These are phyloP conservation scores for Berberis vulgaris DNA, from an alignment of 164 flowering plant species.

Conservation along the genomic window DNA sequence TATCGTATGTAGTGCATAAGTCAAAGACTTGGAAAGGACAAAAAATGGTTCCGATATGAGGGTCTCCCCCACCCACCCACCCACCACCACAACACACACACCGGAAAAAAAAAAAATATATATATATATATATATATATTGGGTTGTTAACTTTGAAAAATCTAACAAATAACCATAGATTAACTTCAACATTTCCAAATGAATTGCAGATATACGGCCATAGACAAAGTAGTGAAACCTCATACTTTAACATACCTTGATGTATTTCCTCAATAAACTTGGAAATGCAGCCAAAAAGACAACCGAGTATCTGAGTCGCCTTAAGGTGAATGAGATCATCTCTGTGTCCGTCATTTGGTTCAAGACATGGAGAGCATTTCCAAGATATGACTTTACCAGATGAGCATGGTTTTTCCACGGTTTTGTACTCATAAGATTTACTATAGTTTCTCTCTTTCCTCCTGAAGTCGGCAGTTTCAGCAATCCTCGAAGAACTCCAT, in stretches of 20 bases:
- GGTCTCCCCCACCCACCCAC: no score
- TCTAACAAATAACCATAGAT: no score
- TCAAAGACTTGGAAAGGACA: no score
- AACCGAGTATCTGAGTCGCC: constrained; percentile 65
- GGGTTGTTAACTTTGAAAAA: no score
- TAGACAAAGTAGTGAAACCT: neutral
- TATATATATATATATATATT: no score
- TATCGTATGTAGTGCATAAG: no score
- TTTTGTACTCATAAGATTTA: constrained; percentile 40
- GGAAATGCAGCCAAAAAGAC: constrained; percentile 82
- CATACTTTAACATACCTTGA: constrained; percentile 48
- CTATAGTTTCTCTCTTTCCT: constrained; percentile 72
- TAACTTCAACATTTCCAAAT: no score
- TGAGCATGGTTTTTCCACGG: constrained; percentile 66
- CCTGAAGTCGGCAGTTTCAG: constrained; percentile 62
- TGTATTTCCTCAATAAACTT: constrained; percentile 67
- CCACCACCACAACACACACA: no score
- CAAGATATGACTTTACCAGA: constrained; percentile 87
- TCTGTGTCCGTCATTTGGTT: constrained; percentile 92
- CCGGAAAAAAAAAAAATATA: no score
- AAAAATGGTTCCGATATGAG: no score
- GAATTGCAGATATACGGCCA: no score
- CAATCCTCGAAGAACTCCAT: constrained; percentile 64
- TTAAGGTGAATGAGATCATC: constrained; percentile 78
- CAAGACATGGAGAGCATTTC: constrained; percentile 78